Percentiles rank a stretch among this genome's conserved stretches.
These are phyloP conservation scores for Lodderomyces elongisporus DNA, from an alignment of 1,139 yeast genomes.

Conservation along the genomic window DNA sequence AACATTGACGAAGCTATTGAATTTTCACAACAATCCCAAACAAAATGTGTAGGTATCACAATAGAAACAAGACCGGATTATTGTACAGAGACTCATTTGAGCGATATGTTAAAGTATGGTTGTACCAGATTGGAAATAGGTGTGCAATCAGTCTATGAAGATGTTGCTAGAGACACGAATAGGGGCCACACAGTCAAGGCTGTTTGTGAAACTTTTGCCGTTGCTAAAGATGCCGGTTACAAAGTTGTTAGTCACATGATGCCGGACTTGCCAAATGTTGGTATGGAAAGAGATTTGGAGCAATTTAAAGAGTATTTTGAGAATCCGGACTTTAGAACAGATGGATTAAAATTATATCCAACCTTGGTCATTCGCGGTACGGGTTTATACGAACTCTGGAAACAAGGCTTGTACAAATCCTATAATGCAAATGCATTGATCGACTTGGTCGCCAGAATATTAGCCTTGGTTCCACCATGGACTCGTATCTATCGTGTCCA, in stretches of 20 bases:
- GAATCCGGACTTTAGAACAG: slow-evolving; percentile 95
- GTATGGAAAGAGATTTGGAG: slow-evolving; percentile 95
- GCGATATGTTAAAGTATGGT: slow-evolving; percentile 94
- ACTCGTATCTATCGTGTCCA: slow-evolving; percentile 97
- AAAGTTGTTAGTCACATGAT: slow-evolving; percentile 98
- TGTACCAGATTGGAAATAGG: slow-evolving; percentile 97
- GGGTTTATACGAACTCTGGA: slow-evolving; percentile 96
- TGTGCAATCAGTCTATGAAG: slow-evolving; percentile 95
- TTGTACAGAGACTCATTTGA: slow-evolving; percentile 91
- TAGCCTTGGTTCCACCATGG: slow-evolving; percentile 99
- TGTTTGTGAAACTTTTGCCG: slow-evolving; percentile 91
- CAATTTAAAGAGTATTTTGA: slow-evolving; percentile 96
- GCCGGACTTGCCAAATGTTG: slow-evolving; percentile 99
- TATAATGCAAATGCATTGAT: slow-evolving; percentile 92
- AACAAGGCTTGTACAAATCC: slow-evolving; percentile 88
- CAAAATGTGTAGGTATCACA: slow-evolving; percentile 97
- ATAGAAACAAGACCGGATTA: slow-evolving; percentile 98
- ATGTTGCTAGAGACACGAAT: slow-evolving; percentile 96
- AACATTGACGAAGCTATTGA: slow-evolving; percentile 86
- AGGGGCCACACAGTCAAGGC: slow-evolving; percentile 97
- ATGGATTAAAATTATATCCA: slow-evolving; percentile 92
- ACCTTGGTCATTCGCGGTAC: slow-evolving; percentile 97
- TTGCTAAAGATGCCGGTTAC: slow-evolving; percentile 97
- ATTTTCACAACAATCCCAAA: slow-evolving; percentile 89
- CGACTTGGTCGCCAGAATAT: slow-evolving; percentile 89